Conservation (phyloP, 768 basidiomycete genomes). For the Peribolospora baueri region DNA sequence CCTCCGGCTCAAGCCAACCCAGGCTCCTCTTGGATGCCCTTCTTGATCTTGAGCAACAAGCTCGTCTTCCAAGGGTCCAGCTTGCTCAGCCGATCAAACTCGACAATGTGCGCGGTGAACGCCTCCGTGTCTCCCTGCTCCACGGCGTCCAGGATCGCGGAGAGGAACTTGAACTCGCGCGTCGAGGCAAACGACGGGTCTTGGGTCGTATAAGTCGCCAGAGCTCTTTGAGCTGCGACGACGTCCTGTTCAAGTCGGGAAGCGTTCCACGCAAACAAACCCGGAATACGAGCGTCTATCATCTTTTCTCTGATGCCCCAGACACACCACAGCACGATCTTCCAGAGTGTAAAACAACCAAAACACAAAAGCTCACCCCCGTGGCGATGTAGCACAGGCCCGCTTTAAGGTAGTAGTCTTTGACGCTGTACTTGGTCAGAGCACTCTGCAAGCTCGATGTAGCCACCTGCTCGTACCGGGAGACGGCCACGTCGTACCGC, state of each 20-base stretch:
- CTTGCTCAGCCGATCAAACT: conserved; percentile 76
- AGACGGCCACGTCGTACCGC: conserved; percentile 60
- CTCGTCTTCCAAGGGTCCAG: conserved; percentile 90
- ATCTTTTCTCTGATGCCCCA: not conserved
- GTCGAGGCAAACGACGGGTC: conserved; percentile 70
- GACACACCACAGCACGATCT: not conserved
- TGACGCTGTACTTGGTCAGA: conserved; percentile 93
- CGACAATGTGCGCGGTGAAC: conserved; percentile 63
- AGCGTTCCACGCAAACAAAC: no score
- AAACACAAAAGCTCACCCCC: conserved; percentile 31
- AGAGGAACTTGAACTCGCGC: conserved; percentile 73
- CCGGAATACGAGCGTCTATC: not conserved
- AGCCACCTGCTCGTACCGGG: conserved; percentile 74
- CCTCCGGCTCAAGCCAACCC: conserved; percentile 17
- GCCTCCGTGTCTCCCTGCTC: conserved; percentile 43
- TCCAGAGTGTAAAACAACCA: no score
- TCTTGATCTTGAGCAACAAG: conserved; percentile 76
- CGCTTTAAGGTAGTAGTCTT: conserved; percentile 84
- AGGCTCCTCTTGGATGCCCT: conserved; percentile 38
- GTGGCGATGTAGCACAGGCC: conserved; percentile 70
- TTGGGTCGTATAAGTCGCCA: conserved; percentile 48
- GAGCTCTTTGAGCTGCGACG: conserved; percentile 55
- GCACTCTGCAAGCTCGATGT: conserved; percentile 51
- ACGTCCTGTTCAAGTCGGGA: conserved; percentile 34
- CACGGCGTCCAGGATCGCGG: conserved; percentile 49